Percentiles rank a stretch among this genome's conserved stretches.
phyloP scores from a whole-genome alignment of 2,329 filamentous ascomycete species.

The Cladorrhinum sp. region DNA sequence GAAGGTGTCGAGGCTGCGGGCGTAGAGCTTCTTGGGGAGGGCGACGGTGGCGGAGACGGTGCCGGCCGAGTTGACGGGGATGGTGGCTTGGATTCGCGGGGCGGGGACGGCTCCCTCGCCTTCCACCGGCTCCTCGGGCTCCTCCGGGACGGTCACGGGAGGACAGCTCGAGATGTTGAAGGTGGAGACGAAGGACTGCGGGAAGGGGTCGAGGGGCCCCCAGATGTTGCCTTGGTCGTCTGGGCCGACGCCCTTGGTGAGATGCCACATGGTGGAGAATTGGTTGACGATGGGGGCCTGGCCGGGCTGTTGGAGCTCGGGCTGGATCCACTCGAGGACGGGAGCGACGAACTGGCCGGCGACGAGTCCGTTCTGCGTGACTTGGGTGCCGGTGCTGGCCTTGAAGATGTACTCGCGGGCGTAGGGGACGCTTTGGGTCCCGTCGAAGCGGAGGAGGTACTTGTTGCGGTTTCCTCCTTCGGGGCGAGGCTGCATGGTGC shows the following conservation, averaged over 20 bases:
- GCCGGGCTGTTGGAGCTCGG: slow-evolving; percentile 37
- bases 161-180: slow-evolving; percentile 16
- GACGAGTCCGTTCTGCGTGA: slow-evolving; percentile 35
- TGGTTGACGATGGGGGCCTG: slow-evolving; percentile 34
- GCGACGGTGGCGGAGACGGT: slow-evolving; percentile 3
- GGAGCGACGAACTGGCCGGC: slow-evolving; percentile 37
- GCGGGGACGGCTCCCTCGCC: slow-evolving; percentile 6
- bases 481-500: slow-evolving; percentile 33
- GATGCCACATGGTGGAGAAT: slow-evolving; percentile 36
- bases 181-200: slow-evolving; percentile 33
- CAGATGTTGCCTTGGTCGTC: slow-evolving; percentile 36
- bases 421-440: slow-evolving; percentile 29
- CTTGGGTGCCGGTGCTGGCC: slow-evolving; percentile 30
- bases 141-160: neutral
- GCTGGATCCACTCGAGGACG: slow-evolving; percentile 37
- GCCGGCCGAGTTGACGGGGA: slow-evolving; percentile 7
- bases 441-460: slow-evolving; percentile 36
- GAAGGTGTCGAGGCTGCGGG: slow-evolving; percentile 17
- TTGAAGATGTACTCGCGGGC: slow-evolving; percentile 36
- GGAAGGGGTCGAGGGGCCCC: slow-evolving; percentile 38
- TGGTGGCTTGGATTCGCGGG: slow-evolving; percentile 11
- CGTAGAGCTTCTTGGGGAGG: slow-evolving; percentile 4
- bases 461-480: slow-evolving; percentile 36
- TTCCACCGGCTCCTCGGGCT: neutral
- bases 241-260: slow-evolving; percentile 35